These are phyloP conservation scores for Auriculariales sp. DNA, from an alignment of 768 basidiomycete species.

Conservation along the genomic window DNA sequence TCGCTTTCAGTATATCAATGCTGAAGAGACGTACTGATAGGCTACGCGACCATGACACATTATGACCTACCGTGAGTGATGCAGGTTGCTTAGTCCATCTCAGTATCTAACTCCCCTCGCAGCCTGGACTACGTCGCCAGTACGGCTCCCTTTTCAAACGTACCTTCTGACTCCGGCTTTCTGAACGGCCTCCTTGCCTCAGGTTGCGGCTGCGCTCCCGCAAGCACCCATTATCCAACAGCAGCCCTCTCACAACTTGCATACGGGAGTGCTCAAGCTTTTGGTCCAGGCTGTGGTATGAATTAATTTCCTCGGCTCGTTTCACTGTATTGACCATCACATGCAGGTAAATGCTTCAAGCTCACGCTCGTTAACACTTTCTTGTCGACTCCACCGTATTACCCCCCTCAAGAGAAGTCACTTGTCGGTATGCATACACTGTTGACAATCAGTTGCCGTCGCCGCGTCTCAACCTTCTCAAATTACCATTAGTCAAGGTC, in stretches of 20 bases:
- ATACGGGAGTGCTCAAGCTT: constrained; percentile 57
- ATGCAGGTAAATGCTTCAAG: constrained; percentile 55
- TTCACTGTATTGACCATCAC: not conserved
- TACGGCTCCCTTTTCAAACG: not conserved
- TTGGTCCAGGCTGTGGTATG: constrained; percentile 22
- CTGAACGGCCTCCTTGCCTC: not conserved
- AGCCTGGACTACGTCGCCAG: constrained; percentile 35
- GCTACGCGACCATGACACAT: constrained; percentile 68
- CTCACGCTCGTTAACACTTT: constrained; percentile 60
- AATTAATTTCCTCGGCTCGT: not conserved
- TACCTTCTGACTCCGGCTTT: not conserved
- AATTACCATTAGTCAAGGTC: constrained; percentile 37
- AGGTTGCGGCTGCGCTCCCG: constrained; percentile 60
- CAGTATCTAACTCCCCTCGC: not conserved
- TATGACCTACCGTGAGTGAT: constrained; percentile 30
- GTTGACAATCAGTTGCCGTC: too few species aligned
- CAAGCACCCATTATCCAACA: constrained; percentile 53
- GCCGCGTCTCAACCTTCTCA: not conserved
- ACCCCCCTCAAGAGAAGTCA: constrained; percentile 41
- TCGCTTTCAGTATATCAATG: too few species aligned
- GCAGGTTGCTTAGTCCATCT: constrained; percentile 11
- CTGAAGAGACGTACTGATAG: too few species aligned
- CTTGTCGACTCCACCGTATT: constrained; percentile 51
- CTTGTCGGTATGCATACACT: constrained; percentile 22
- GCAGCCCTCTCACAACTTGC: constrained; percentile 71